Evolutionary conservation across 2,329 filamentous ascomycete species (phyloP).

Genomic region (Botrytis byssoidea): DNA sequence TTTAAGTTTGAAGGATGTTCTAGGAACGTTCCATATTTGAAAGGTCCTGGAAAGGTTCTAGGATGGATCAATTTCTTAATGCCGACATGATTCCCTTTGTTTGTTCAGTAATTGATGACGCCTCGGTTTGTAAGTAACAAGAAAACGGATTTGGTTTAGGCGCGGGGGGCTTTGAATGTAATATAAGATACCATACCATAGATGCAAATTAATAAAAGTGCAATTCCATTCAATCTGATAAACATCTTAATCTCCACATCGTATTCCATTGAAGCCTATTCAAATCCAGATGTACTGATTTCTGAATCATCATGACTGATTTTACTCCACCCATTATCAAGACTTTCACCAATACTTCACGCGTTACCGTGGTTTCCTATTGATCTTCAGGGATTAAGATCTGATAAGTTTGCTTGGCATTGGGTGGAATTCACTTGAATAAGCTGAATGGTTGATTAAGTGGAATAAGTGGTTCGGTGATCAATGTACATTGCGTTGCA

Average conservation of each 20-base stretch:
- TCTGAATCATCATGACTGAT: slow-evolving; percentile 18
- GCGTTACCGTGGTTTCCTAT: slow-evolving; percentile 2
- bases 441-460: slow-evolving; percentile 2
- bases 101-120: slow-evolving; percentile 14
- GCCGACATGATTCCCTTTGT: slow-evolving; percentile 16
- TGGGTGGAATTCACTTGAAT: neutral
- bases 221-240: neutral
- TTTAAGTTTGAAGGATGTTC: neutral
- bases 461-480: slow-evolving; percentile 5
- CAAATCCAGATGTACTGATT: neutral
- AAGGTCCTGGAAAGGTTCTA: neutral
- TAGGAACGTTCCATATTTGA: neutral
- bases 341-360: slow-evolving; percentile 6
- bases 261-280: neutral
- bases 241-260: neutral
- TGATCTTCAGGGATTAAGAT: slow-evolving; percentile 30
- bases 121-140: slow-evolving; percentile 11
- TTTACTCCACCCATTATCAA: slow-evolving; percentile 17
- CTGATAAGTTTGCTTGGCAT: slow-evolving; percentile 29
- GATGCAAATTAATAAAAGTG: slow-evolving; percentile 11
- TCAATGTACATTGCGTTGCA: neutral
- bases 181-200: slow-evolving; percentile 17
- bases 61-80: neutral
- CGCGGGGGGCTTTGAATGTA: neutral
- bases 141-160: neutral